Conservation (phyloP, 768 basidiomycete genomes). For the Russula foetens region DNA sequence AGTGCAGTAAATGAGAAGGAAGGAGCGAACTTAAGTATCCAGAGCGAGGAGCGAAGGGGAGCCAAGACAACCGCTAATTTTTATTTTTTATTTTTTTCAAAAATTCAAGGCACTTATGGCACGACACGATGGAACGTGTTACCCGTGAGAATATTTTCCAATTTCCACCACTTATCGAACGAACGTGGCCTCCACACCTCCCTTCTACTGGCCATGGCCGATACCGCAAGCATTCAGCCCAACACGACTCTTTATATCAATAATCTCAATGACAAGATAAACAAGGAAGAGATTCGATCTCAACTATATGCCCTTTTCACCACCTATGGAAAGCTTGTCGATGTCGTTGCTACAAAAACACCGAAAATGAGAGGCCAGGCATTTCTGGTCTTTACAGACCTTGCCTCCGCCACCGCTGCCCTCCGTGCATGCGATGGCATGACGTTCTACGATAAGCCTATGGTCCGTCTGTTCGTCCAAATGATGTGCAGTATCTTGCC, state of each 20-base stretch:
- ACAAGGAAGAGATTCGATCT: slow-evolving; percentile 78
- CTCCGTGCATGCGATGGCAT: slow-evolving; percentile 91
- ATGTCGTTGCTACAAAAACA: slow-evolving; percentile 84
- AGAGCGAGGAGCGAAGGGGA: neutral
- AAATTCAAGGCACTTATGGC: neutral
- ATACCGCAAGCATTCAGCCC: slow-evolving; percentile 46
- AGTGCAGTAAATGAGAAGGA: neutral
- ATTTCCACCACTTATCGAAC: neutral
- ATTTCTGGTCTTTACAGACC: slow-evolving; percentile 91
- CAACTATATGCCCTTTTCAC: slow-evolving; percentile 87
- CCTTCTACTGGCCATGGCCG: slow-evolving; percentile 30
- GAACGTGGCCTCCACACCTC: slow-evolving; percentile 9
- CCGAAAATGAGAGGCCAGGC: slow-evolving; percentile 89
- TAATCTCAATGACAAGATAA: slow-evolving; percentile 88
- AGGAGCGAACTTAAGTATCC: neutral
- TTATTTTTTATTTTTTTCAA: no score
- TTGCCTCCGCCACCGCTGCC: slow-evolving; percentile 84
- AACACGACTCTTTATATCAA: slow-evolving; percentile 87
- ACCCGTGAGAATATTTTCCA: neutral
- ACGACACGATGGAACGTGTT: neutral
- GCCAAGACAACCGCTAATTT: no score
- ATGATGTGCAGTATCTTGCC: slow-evolving; percentile 10
- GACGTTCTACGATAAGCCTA: slow-evolving; percentile 85
- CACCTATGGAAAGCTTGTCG: slow-evolving; percentile 89
- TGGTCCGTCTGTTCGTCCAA: slow-evolving; percentile 54